These are phyloP conservation scores for Pseudonitzschia multiseries DNA, from an alignment of 108 stramenopile genomes.

Conservation along the genomic window DNA sequence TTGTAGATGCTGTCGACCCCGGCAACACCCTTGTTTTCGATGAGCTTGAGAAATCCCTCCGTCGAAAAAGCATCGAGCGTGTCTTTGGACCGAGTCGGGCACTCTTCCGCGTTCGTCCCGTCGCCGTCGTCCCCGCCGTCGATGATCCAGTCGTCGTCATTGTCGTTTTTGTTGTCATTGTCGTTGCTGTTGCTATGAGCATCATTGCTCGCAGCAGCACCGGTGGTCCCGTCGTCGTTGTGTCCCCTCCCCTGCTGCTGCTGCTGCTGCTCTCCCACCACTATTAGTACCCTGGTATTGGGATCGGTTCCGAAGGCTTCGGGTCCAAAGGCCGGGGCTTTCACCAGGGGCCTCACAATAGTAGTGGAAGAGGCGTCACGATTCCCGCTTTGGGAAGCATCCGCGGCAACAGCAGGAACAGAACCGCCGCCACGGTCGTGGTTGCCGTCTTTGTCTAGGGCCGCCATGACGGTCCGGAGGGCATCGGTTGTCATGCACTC, in stretches of 20 bases:
- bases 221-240: no score
- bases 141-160: neutral
- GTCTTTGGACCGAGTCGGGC: slow-evolving; percentile 6
- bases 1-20: neutral
- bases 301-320: slow-evolving; percentile 18
- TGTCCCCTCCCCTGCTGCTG: neutral
- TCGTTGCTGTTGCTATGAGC: no score
- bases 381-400: no score
- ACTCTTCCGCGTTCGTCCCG: neutral
- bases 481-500: slow-evolving; percentile 36
- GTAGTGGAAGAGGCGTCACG: slow-evolving; percentile 13
- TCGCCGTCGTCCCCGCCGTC: neutral
- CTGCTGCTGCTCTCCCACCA: neutral
- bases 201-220: no score
- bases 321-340: slow-evolving; percentile 24
- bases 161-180: no score
- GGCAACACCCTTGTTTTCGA: slow-evolving; percentile 51
- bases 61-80: slow-evolving; percentile 42
- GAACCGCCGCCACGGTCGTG: no score
- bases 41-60: slow-evolving; percentile 49
- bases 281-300: neutral
- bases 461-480: slow-evolving; percentile 43
- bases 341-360: slow-evolving; percentile 21
- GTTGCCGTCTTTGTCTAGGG: slow-evolving; percentile 40
- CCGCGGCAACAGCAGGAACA: no score